Base-by-base conservation (phyloP, 345 rosid genomes). In the Raphanus sativus region DNA sequence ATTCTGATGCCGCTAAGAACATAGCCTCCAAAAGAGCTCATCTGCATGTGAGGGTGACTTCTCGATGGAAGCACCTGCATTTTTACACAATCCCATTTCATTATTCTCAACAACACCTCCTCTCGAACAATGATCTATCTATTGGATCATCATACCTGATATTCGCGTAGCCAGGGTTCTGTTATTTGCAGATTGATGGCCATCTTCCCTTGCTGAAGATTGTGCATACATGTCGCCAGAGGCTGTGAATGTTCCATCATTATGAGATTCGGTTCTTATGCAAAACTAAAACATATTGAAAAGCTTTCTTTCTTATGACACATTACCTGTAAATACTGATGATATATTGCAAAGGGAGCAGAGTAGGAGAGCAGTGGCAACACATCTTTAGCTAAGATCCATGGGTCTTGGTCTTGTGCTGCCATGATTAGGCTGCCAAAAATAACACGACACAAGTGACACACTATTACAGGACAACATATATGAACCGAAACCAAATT, bases 141-240 rank as follows among this genome's bases (percentile, higher is more conserved):
- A 21, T 21, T 21, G 21, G 21, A 21, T 21, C 21, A 21, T 21
- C 21, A 21, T 21, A 21, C 21, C 96, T 91, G 96, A 83, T 89
- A 91, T 80, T 95, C 98, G 1, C 96, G 97, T 70, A 95, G 81
- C 98, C 97, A 95, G 28, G 98, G 94, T 87, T 95, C 99, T 32
- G 98, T 86, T 76, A 95, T 87, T 76, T 95, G 98, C 77, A 91
- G 73, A 30, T 87, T 88, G 15, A 92, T 88, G 12, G 97, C 96
- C 98, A 89, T 84, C 77, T 91, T 95, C 60, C 75, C 87, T 32
- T 77, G 77, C 85, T 90, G 99, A 71, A 95, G 84, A 55, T 88
- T 86, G 85, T 90, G 93, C 99, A 95, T 95, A 85, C 97, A 95
- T 48, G 83, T 86, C 11, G 94, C 87, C 50, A 93, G 87, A 24